These are phyloP conservation scores for Zalerion maritima DNA, from an alignment of 495 filamentous ascomycete species.

Conservation along the genomic window DNA sequence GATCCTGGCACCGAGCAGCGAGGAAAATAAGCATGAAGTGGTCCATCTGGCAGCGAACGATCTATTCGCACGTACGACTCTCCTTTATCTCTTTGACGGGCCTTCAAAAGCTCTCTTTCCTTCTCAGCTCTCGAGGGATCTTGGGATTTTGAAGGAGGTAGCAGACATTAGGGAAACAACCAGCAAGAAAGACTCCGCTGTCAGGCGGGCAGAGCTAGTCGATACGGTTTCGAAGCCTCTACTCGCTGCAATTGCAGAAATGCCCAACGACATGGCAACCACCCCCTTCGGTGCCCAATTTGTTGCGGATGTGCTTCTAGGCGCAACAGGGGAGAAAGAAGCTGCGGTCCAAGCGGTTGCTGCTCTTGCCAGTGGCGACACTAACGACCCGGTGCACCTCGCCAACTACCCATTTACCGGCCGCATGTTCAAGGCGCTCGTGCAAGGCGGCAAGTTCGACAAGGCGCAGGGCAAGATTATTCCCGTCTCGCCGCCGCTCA, in stretches of 20 bases:
- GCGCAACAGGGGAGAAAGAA: conserved; percentile 56
- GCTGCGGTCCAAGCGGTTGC: conserved; percentile 59
- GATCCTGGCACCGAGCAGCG: conserved; percentile 54
- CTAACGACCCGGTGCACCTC: conserved; percentile 37
- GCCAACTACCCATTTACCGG: conserved; percentile 49
- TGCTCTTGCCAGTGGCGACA: conserved; percentile 46
- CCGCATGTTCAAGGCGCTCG: conserved; percentile 79
- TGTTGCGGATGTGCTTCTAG: conserved; percentile 66
- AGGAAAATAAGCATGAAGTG: conserved; percentile 44
- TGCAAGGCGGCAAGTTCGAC: conserved; percentile 77
- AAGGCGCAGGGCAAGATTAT: conserved; percentile 47
- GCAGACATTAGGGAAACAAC: conserved; percentile 60
- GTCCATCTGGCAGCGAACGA: conserved; percentile 50
- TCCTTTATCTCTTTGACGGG: conserved; percentile 73
- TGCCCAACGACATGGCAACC: conserved; percentile 49
- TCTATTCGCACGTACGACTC: conserved; percentile 56
- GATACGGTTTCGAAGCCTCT: conserved; percentile 50
- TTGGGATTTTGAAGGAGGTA: conserved; percentile 55
- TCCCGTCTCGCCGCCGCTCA: conserved; percentile 57
- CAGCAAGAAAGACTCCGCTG: conserved; percentile 77
- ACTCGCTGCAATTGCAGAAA: conserved; percentile 52
- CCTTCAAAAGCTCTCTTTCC: conserved; percentile 56
- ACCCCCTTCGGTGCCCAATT: conserved; percentile 78
- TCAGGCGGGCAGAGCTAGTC: conserved; percentile 61
- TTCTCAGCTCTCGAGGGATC: conserved; percentile 37